Base-by-base conservation (phyloP, 805 yeast species). In the Kuraishia piskuri region DNA sequence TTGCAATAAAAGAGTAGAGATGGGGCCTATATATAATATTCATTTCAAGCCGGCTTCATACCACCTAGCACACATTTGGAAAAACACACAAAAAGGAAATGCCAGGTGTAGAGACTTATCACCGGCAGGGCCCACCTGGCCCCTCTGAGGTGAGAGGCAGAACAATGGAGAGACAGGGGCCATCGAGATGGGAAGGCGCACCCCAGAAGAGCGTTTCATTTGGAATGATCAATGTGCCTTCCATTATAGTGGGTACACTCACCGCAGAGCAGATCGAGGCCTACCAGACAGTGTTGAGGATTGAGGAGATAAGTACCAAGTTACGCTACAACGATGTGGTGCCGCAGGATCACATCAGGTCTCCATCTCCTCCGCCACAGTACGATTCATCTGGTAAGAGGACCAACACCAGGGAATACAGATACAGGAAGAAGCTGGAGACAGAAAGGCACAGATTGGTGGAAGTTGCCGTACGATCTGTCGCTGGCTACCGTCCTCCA, bases 301-400 rank as follows among this genome's bases (percentile, higher is more conserved):
- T 92, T 44, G 89, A 88, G 55, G 98, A 92, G 64, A 83, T 92
- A 53, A 78, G 90, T 0, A 75, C 77, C 36, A 72, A 79, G 54
- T 68, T 92, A 46, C 67, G 76, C 17, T 67, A 77, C n/a, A 70
- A 78, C 52, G 78, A 76, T 40, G 69, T 79, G 17, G 71, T 78
- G 10, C 85, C 85, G 0, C 76, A 79, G 0, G 71, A 69, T 52
- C 74, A 70, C 58, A 61, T 61, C 56, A 69, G 81, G 56, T 88
- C 95, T 1, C 90, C 91, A 0, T 88, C 96, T 1, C 98, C 98
- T 0, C 90, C 97, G 1, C 99, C 99, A 0, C 80, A 79, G 54
- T 94, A 94, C 68, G 98, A 94, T 68, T 67, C 75, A 26, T 68
- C 72, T 22, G 99, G 99, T 48, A 84, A 82, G 64, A 83, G 98